Evolutionary conservation across 2,329 filamentous ascomycete species (phyloP).

Genomic region (Microcyclospora tardicrescens): DNA sequence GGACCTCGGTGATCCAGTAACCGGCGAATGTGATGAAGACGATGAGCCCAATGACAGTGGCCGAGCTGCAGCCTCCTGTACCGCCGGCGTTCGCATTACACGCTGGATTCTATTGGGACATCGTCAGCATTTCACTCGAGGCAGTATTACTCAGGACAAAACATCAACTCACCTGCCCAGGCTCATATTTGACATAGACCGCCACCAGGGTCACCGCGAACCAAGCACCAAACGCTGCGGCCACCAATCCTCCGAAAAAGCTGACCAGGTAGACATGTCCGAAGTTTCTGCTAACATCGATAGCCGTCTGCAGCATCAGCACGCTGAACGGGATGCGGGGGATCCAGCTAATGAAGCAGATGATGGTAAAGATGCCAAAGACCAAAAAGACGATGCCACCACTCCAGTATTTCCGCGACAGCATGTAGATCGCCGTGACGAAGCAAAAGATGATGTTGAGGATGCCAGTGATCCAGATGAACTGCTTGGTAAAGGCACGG

Average conservation of each 20-base stretch:
- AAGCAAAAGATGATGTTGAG: conserved; percentile 74
- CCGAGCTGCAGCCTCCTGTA: conserved; percentile 51
- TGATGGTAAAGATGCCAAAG: conserved; percentile 64
- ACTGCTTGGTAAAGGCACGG: conserved; percentile 53
- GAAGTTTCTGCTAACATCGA: conserved; percentile 70
- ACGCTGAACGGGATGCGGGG: conserved; percentile 81
- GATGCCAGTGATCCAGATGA: conserved; percentile 87
- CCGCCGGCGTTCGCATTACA: conserved; percentile 39
- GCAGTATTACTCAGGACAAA: too few species aligned
- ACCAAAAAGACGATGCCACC: conserved; percentile 79
- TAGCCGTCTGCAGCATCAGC: conserved; percentile 73
- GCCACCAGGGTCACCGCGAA: conserved; percentile 76
- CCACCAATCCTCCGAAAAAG: conserved; percentile 65
- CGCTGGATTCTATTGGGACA: conserved; percentile 36
- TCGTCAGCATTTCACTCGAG: background rate
- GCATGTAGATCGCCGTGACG: conserved; percentile 78
- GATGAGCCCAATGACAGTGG: conserved; percentile 69
- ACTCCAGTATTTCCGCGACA: conserved; percentile 61
- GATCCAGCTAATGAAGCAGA: conserved; percentile 84
- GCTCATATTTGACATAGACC: conserved; percentile 74
- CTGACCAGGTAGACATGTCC: conserved; percentile 82
- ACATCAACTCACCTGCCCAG: conserved; percentile 25
- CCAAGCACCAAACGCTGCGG: conserved; percentile 68
- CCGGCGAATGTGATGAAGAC: conserved; percentile 82
- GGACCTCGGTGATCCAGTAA: conserved; percentile 88